Percentiles rank a stretch among this genome's conserved stretches.
Evolutionary conservation across 2,329 filamentous ascomycete species (phyloP).

Genomic region (Sarocladiaceae sp.): DNA sequence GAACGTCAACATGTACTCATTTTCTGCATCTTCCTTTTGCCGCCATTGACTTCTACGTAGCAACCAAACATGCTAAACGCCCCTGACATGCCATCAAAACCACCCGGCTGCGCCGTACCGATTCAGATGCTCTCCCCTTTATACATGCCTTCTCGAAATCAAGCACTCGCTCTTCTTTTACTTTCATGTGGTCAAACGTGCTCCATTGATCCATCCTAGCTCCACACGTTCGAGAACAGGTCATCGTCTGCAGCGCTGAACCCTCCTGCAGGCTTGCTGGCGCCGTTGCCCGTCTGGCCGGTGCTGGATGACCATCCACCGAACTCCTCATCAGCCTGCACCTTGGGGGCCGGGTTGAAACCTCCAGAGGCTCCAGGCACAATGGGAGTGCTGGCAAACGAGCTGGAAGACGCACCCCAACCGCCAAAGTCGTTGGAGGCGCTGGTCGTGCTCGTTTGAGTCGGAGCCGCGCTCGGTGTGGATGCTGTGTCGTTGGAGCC

Average conservation of each 20-base stretch:
- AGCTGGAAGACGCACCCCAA: conserved; percentile 38
- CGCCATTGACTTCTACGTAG: conserved; percentile 20
- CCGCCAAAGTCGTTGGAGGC: conserved; percentile 51
- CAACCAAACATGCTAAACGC: conserved; percentile 28
- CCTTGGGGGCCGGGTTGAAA: conserved; percentile 59
- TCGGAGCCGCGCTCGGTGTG: conserved; percentile 30
- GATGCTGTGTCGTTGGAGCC: conserved; percentile 2
- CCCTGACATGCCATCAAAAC: conserved; percentile 19
- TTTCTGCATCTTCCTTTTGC: not conserved
- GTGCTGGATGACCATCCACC: conserved; percentile 84
- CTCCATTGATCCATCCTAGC: conserved; percentile 45
- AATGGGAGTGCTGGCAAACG: conserved; percentile 54
- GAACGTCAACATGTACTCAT: not conserved
- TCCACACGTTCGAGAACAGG: conserved; percentile 92
- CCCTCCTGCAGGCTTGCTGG: conserved; percentile 47
- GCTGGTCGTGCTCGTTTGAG: conserved; percentile 55
- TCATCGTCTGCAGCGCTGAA: conserved; percentile 70
- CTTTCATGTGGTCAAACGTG: no score
- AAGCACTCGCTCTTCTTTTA: conserved; percentile 10
- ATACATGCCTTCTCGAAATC: conserved; percentile 11
- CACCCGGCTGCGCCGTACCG: not conserved
- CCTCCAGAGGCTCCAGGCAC: conserved; percentile 58
- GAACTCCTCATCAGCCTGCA: conserved; percentile 89
- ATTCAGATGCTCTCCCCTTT: conserved; percentile 14
- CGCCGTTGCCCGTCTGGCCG: conserved; percentile 32